phyloP scores from a whole-genome alignment of 2,329 filamentous ascomycete genomes.

The Aspergillus carbonarius region DNA sequence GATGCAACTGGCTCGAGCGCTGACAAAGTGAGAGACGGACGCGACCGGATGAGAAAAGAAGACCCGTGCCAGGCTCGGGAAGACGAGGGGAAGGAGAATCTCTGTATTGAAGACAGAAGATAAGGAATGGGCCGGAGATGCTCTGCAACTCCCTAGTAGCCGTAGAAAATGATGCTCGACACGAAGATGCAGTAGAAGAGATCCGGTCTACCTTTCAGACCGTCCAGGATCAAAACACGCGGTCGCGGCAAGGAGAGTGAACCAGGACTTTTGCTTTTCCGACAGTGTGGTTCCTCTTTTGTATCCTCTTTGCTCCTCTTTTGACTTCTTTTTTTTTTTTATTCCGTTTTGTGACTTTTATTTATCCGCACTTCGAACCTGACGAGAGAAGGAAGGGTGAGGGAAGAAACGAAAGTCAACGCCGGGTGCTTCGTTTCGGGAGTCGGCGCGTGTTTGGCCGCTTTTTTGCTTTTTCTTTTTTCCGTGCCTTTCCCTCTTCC shows the following conservation, averaged over 20 bases:
- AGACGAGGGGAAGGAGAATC: conserved; percentile 12
- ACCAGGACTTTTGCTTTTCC: conserved; percentile 13
- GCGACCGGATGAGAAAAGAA: conserved; percentile 23
- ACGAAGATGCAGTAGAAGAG: conserved; percentile 20
- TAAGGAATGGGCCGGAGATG: conserved; percentile 29
- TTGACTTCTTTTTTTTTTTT: conserved; percentile 8
- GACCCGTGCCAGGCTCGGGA: conserved; percentile 23
- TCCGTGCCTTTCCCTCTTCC: conserved; percentile 14
- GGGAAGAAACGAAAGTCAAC: conserved; percentile 29
- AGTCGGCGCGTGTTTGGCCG: conserved; percentile 22
- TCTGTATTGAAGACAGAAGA: conserved; percentile 19
- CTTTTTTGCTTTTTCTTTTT: conserved; percentile 13
- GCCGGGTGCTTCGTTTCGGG: conserved; percentile 17
- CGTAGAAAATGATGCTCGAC: conserved; percentile 23
- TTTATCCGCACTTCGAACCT: conserved; percentile 24
- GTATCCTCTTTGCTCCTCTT: conserved; percentile 14
- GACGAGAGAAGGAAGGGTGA: conserved; percentile 26
- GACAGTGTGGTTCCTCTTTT: conserved; percentile 8
- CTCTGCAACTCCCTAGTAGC: conserved; percentile 36
- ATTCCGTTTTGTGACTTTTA: conserved; percentile 18
- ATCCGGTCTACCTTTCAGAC: conserved; percentile 6
- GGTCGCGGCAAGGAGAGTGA: conserved; percentile 10
- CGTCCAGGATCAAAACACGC: conserved; percentile 12
- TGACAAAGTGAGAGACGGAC: conserved; percentile 19
- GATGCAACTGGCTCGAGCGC: conserved; percentile 11